Evolutionary conservation across 352 stramenopile genomes (phyloP).

Genomic region (Salisapilia sapeloensis): DNA sequence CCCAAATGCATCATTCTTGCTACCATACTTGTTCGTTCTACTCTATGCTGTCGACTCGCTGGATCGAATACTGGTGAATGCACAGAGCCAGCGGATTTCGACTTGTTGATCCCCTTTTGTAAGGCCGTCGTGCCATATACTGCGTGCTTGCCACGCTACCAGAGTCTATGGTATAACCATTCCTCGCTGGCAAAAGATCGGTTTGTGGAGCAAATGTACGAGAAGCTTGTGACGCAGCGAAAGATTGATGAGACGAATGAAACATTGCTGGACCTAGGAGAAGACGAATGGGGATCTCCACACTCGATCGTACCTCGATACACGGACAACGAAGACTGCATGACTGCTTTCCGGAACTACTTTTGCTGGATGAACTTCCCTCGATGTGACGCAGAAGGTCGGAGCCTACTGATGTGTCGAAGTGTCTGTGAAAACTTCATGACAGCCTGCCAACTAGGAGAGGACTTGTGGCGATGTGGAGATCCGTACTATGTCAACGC

Average conservation of each 20-base stretch:
- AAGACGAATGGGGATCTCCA: slow-evolving; percentile 47
- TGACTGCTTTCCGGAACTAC: slow-evolving; percentile 83
- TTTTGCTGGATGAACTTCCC: slow-evolving; percentile 88
- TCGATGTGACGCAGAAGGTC: slow-evolving; percentile 69
- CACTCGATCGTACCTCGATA: slow-evolving; percentile 60
- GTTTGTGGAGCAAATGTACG: slow-evolving; percentile 49
- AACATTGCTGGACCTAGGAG: slow-evolving; percentile 28
- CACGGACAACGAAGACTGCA: slow-evolving; percentile 72
- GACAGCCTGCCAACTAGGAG: slow-evolving; percentile 60
- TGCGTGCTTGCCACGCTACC: slow-evolving; percentile 46
- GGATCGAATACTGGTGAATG: slow-evolving; percentile 44
- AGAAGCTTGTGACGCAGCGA: slow-evolving; percentile 34
- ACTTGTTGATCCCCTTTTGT: slow-evolving; percentile 55
- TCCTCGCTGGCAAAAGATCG: slow-evolving; percentile 53
- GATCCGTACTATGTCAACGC: slow-evolving; percentile 59
- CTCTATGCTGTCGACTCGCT: slow-evolving; percentile 15
- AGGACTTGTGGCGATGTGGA: slow-evolving; percentile 79
- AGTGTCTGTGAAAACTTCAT: slow-evolving; percentile 87
- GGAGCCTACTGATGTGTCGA: slow-evolving; percentile 69
- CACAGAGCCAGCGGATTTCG: slow-evolving; percentile 37
- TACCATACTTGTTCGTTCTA: too few species aligned
- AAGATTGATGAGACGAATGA: slow-evolving; percentile 47
- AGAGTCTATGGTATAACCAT: slow-evolving; percentile 67
- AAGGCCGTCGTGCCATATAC: slow-evolving; percentile 51
- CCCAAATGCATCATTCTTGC: too few species aligned